Percentiles rank a stretch among this genome's conserved stretches.
phyloP scores from a whole-genome alignment of 306 rosid species.

The Neltuma alba region DNA sequence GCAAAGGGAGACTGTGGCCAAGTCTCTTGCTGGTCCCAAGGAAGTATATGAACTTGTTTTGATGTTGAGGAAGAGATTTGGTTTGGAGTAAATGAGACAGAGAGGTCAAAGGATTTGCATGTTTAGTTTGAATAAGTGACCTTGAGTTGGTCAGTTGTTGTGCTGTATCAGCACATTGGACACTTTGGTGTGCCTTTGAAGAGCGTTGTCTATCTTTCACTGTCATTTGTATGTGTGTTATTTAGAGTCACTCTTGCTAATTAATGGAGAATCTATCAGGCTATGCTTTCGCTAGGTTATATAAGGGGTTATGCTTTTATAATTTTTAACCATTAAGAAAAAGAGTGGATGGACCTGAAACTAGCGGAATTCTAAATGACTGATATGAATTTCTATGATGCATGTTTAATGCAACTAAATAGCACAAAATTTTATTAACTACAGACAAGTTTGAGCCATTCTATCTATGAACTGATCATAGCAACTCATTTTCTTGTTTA shows the following conservation, averaged over 20 bases:
- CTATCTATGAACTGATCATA: neutral
- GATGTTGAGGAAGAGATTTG: neutral
- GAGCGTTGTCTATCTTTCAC: neutral
- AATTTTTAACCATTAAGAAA: neutral
- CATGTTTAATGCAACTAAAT: neutral
- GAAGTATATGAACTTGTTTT: neutral
- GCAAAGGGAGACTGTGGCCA: neutral
- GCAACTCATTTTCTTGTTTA: neutral
- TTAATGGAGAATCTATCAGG: neutral
- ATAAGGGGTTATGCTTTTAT: neutral
- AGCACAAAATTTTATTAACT: neutral
- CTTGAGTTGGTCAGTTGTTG: neutral
- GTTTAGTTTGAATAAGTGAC: neutral
- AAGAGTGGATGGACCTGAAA: neutral
- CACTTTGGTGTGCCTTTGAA: neutral
- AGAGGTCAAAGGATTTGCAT: neutral
- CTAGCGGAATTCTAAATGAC: neutral
- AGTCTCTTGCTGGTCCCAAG: neutral
- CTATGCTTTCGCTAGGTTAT: neutral
- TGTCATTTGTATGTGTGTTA: neutral
- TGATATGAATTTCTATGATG: neutral
- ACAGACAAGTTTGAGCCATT: neutral
- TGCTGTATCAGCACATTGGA: neutral
- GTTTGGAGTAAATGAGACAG: neutral
- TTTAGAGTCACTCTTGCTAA: neutral